These are phyloP conservation scores for Orbilia oligospora DNA, from an alignment of 2,329 filamentous ascomycete genomes.

Conservation along the genomic window DNA sequence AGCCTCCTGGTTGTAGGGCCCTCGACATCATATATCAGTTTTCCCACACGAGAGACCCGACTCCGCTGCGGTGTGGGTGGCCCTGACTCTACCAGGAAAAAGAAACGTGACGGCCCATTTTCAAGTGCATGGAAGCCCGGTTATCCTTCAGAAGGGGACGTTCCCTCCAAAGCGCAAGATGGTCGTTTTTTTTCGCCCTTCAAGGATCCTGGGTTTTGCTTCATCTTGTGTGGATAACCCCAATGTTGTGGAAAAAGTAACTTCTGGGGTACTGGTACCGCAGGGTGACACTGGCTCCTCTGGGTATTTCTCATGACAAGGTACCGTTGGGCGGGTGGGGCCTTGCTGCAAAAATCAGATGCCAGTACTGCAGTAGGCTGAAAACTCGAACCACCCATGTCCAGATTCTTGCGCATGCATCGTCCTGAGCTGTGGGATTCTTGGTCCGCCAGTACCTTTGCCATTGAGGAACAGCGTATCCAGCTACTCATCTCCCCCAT, in stretches of 20 bases:
- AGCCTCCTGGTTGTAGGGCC: slow-evolving; percentile 32
- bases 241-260: slow-evolving; percentile 60
- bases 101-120: slow-evolving; percentile 39
- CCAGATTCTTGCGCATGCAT: slow-evolving; percentile 40
- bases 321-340: slow-evolving; percentile 42
- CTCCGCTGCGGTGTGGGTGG: slow-evolving; percentile 39
- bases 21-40: slow-evolving; percentile 60
- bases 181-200: slow-evolving; percentile 41
- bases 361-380: slow-evolving; percentile 33
- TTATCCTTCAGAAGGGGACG: slow-evolving; percentile 36
- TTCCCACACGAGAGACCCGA: slow-evolving; percentile 27
- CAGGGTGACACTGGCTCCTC: slow-evolving; percentile 51
- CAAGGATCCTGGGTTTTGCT: slow-evolving; percentile 44
- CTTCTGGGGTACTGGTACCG: slow-evolving; percentile 60
- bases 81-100: slow-evolving; percentile 53
- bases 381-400: slow-evolving; percentile 40
- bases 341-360: slow-evolving; percentile 46
- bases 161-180: slow-evolving; percentile 43
- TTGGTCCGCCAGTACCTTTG: slow-evolving; percentile 25
- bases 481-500: slow-evolving; percentile 48
- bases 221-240: slow-evolving; percentile 58
- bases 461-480: slow-evolving; percentile 40
- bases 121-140: slow-evolving; percentile 50
- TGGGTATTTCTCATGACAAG: slow-evolving; percentile 58
- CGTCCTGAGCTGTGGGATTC: slow-evolving; percentile 50